Conservation (phyloP, 2,329 filamentous ascomycete species). For the Ophiobolus disseminans region DNA sequence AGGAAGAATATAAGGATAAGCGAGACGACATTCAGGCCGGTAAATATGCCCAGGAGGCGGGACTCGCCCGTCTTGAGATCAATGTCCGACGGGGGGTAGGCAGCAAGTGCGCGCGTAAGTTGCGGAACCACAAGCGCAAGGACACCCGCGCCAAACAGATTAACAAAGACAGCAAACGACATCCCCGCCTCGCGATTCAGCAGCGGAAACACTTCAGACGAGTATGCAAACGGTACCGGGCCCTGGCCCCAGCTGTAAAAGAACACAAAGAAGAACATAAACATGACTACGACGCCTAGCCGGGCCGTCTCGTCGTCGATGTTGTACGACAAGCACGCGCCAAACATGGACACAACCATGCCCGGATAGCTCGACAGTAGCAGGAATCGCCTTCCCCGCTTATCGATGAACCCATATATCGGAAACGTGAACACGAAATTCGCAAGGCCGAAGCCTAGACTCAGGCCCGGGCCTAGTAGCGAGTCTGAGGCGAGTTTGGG, state of each 20-base stretch:
- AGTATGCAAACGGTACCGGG: conserved; percentile 5
- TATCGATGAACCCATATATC: conserved; percentile 3
- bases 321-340: conserved; percentile 1
- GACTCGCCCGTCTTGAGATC: not conserved
- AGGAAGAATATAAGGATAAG: conserved; percentile 5
- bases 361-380: conserved; percentile 2
- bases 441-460: conserved; percentile 3
- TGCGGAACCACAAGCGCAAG: conserved; percentile 2
- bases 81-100: not conserved
- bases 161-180: conserved; percentile 1
- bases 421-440: conserved; percentile 7
- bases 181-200: conserved; percentile 4
- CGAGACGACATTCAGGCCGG: conserved; percentile 1
- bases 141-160: conserved; percentile 1
- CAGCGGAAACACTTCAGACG: conserved; percentile 3
- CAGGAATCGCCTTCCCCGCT: not conserved
- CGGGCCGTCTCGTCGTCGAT: not conserved
- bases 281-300: not conserved
- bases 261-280: conserved; percentile 5
- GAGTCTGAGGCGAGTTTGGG: not conserved
- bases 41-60: conserved; percentile 2
- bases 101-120: not conserved
- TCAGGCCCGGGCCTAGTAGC: not conserved
- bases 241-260: conserved; percentile 6
- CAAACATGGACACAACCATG: conserved; percentile 2